A percentile compares a stretch with the other conserved stretches of the same genome.
These are phyloP conservation scores for Sporothrix humicola DNA, from an alignment of 2,329 filamentous ascomycete genomes.

Conservation along the genomic window DNA sequence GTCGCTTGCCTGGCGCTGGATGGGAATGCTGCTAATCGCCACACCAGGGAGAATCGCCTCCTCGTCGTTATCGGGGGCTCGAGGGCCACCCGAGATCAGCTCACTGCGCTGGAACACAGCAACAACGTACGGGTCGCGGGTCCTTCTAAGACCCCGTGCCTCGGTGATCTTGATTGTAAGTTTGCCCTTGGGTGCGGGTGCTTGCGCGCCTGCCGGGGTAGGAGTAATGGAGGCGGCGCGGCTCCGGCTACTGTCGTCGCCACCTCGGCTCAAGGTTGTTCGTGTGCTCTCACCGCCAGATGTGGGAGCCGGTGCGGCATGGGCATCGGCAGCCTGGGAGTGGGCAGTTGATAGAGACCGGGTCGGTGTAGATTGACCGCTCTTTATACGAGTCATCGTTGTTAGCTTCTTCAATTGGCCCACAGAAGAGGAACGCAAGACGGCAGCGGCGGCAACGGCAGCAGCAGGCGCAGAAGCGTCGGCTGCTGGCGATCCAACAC, in stretches of 20 bases:
- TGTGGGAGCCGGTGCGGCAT: not conserved
- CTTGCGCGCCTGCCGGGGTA: slow-evolving; percentile 61
- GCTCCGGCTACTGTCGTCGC: slow-evolving; percentile 48
- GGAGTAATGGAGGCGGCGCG: slow-evolving; percentile 61
- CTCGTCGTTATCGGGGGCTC: slow-evolving; percentile 65
- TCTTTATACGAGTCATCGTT: slow-evolving; percentile 80
- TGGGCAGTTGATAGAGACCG: slow-evolving; percentile 76
- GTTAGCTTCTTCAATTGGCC: slow-evolving; percentile 86
- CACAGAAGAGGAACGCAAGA: slow-evolving; percentile 64
- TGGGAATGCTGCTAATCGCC: slow-evolving; percentile 57
- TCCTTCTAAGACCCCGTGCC: slow-evolving; percentile 79
- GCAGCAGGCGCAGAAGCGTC: slow-evolving; percentile 14
- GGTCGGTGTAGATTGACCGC: slow-evolving; percentile 87
- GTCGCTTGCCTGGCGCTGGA: slow-evolving; percentile 75
- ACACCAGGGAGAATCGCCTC: slow-evolving; percentile 52
- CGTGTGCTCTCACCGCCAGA: slow-evolving; percentile 42
- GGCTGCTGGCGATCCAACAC: slow-evolving; percentile 42
- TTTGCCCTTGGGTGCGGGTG: slow-evolving; percentile 80
- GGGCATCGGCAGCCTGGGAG: slow-evolving; percentile 49
- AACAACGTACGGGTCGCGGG: slow-evolving; percentile 91
- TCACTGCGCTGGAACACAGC: slow-evolving; percentile 97
- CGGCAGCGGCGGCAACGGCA: slow-evolving; percentile 41
- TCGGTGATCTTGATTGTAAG: slow-evolving; percentile 88
- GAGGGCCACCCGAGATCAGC: slow-evolving; percentile 87
- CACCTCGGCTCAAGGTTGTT: slow-evolving; percentile 39